Percentiles rank a stretch among this genome's conserved stretches.
Conservation (phyloP, 1,139 yeast species). For the Sugiyamaella castrensis region DNA sequence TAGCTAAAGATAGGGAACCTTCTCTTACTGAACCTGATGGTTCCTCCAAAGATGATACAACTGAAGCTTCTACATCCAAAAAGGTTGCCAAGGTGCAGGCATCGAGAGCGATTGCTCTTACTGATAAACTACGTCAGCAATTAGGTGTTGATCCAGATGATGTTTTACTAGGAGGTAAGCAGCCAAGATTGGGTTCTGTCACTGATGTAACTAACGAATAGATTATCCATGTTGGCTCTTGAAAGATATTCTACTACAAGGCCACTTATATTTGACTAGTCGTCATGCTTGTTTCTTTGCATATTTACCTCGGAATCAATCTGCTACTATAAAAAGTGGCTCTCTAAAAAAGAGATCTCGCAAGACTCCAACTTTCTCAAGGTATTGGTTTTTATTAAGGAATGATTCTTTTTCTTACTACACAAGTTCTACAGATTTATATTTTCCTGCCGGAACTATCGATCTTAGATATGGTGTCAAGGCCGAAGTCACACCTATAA, state of each 20-base stretch:
- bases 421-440: conserved; percentile 67
- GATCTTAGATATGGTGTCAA: conserved; percentile 63
- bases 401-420: conserved; percentile 69
- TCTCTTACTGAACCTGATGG: conserved; percentile 1
- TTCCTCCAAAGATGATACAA: not conserved
- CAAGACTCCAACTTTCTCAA: conserved; percentile 31
- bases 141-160: conserved; percentile 31
- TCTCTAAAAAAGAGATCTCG: conserved; percentile 38
- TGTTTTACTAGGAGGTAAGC: conserved; percentile 29
- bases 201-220: conserved; percentile 5
- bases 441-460: conserved; percentile 75
- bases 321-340: conserved; percentile 45
- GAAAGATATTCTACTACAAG: conserved; percentile 79
- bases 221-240: conserved; percentile 75
- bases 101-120: conserved; percentile 27
- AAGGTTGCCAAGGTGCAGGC: conserved; percentile 14
- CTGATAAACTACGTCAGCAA: conserved; percentile 29
- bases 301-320: conserved; percentile 58
- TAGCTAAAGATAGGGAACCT: not conserved
- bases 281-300: conserved; percentile 72
- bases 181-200: not conserved
- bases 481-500: conserved; percentile 48
- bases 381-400: conserved; percentile 78
- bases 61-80: not conserved
- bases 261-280: conserved; percentile 72